Evolutionary conservation across 2,329 filamentous ascomycete genomes (phyloP), one percentile per base, ranked within the genome.

Genomic region (Paraphaeosphaeria sporulosa): DNA sequence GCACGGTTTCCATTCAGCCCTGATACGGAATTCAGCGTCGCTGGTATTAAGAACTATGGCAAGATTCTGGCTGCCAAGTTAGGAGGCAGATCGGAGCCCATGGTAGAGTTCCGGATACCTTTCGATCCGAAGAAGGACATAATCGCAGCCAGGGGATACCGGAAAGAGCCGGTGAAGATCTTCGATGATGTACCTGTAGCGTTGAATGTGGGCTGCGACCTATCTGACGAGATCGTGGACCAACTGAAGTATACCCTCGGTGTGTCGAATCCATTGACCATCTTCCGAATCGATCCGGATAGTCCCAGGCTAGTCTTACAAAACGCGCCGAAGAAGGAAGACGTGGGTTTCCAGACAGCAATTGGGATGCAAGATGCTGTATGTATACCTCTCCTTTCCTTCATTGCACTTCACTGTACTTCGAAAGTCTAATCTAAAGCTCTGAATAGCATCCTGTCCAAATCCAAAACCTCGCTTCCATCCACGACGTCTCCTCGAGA

Each of bases 351-450:
- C 65, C 86, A 90, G 70, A 86, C 89, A 1, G 80, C 86, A 6
- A 84, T 89, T 13, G 87, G 87, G 52, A 91, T 92, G 71, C 87
- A 90, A 62, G 90, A 93, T 73, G 87, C 87, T 47, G 89, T 90
- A 80, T 76, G 86, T 48, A 49, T 9, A 40, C n/a, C n/a, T 23
- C 21, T 51, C 48, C 19, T 47, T 47, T 32, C 46, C 25, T 19
- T 27, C 15, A 4, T n/a, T 23, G 32, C 32, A 25, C 32, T 3
- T 17, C 19, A 21, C 1, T 38, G 17, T 10, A 5, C n/a, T 4
- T 12, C 15, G 15, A 19, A 17, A 5, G 13, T n/a, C 27, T 13
- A 9, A 15, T 42, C 52, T 19, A 62, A 59, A 57, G 15, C 7
- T 32, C n/a, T 21, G 17, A 32, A 32, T 48, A 90, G 86, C 92